These are phyloP conservation scores for Cystofilobasidium capitatum DNA, from an alignment of 768 basidiomycete species.

Conservation along the genomic window DNA sequence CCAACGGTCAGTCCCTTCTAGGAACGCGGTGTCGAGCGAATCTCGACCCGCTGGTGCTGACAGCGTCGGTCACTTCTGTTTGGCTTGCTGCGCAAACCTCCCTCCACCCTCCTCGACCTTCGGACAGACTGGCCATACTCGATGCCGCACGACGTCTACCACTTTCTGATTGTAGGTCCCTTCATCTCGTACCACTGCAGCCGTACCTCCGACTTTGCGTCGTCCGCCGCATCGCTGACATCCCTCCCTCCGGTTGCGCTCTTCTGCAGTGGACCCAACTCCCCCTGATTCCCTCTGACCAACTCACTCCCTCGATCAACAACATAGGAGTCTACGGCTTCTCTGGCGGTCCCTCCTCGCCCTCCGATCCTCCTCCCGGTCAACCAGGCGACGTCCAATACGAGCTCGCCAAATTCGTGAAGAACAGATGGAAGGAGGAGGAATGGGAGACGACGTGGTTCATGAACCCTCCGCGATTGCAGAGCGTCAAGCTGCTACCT, in stretches of 20 bases:
- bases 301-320: slow-evolving; percentile 44
- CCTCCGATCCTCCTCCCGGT: slow-evolving; percentile 47
- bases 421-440: slow-evolving; percentile 55
- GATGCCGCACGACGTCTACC: slow-evolving; percentile 42
- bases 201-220: slow-evolving; percentile 55
- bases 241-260: background rate
- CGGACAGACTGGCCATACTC: slow-evolving; percentile 91
- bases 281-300: slow-evolving; percentile 55
- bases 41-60: no score
- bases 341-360: slow-evolving; percentile 45
- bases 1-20: slow-evolving; percentile 9
- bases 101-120: slow-evolving; percentile 35
- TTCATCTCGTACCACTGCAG: background rate
- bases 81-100: background rate
- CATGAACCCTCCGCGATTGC: slow-evolving; percentile 49
- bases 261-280: slow-evolving; percentile 56
- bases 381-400: slow-evolving; percentile 46
- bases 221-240: slow-evolving; percentile 55
- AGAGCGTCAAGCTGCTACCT: slow-evolving; percentile 63
- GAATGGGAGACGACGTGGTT: slow-evolving; percentile 83
- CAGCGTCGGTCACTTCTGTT: background rate
- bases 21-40: no score
- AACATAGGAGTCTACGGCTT: slow-evolving; percentile 78
- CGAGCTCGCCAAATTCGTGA: slow-evolving; percentile 58
- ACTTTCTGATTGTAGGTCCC: slow-evolving; percentile 6